Conservation (phyloP, 345 rosid species). For the Lepidium aucheri region DNA sequence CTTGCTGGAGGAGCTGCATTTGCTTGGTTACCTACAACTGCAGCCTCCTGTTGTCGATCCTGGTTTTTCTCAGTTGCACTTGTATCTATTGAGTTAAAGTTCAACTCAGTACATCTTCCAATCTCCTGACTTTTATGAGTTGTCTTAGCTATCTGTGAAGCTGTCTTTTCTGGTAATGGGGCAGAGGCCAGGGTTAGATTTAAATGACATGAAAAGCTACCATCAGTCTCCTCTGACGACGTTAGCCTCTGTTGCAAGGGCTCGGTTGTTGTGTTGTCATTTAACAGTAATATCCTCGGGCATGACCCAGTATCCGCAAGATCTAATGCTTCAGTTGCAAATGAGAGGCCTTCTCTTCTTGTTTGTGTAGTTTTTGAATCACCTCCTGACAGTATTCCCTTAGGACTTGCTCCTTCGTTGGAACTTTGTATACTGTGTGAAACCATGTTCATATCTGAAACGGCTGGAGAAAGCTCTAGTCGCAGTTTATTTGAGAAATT, state of each 20-base stretch:
- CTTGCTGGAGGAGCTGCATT: constrained; percentile 47
- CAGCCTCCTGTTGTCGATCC: constrained; percentile 29
- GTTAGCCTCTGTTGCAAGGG: constrained; percentile 36
- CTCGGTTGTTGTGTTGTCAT: constrained; percentile 32
- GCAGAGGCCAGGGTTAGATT: constrained; percentile 82
- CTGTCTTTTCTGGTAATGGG: constrained; percentile 46
- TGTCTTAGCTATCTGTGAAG: constrained; percentile 33
- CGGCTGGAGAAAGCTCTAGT: constrained; percentile 71
- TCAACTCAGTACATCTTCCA: constrained; percentile 21
- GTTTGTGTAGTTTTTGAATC: constrained; percentile 39
- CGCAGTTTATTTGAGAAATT: constrained; percentile 72
- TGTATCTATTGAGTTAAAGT: constrained; percentile 19
- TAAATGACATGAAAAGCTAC: constrained; percentile 66
- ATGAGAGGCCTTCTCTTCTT: constrained; percentile 40
- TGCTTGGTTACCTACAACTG: constrained; percentile 35
- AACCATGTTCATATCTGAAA: constrained; percentile 77
- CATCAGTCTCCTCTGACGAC: constrained; percentile 60
- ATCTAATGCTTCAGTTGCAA: constrained; percentile 56
- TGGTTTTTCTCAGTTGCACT: constrained; percentile 11
- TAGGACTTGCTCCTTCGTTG: constrained; percentile 52
- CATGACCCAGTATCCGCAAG: constrained; percentile 80
- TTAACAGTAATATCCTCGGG: constrained; percentile 34
- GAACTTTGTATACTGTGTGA: constrained; percentile 82
- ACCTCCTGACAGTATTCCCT: constrained; percentile 36
- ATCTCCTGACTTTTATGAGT: constrained; percentile 33